These are phyloP conservation scores for Didymella sp. DNA, from an alignment of 2,329 filamentous ascomycete genomes.

Conservation along the genomic window DNA sequence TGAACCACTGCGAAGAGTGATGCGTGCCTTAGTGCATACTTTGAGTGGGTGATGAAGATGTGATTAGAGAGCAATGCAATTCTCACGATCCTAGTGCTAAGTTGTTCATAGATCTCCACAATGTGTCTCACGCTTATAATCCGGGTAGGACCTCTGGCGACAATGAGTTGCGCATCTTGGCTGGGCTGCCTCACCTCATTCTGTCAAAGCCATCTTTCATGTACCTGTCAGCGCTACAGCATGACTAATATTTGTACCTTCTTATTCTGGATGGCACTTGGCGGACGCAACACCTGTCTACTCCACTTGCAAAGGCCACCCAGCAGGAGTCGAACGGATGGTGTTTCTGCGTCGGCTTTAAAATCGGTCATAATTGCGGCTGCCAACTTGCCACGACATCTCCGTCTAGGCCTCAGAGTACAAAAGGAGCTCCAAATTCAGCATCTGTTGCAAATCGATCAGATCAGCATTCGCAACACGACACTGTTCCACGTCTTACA, in stretches of 20 bases:
- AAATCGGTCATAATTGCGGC: not conserved
- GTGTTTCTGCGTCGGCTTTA: not conserved
- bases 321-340: no score
- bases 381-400: not conserved
- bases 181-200: not conserved
- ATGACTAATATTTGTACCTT: not conserved
- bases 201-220: not conserved
- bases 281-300: not conserved
- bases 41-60: not conserved
- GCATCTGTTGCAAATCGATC: no score
- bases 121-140: not conserved
- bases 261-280: not conserved
- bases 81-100: constrained; percentile 11
- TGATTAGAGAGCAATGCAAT: constrained; percentile 18
- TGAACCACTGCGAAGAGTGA: not conserved
- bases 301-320: not conserved
- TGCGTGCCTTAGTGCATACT: not conserved
- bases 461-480: no score
- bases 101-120: not conserved
- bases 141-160: no score
- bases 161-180: no score
- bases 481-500: no score
- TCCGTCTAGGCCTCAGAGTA: no score
- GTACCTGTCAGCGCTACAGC: not conserved
- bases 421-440: no score